phyloP scores from a whole-genome alignment of 768 basidiomycete genomes.

The Boletus pseudopeckii region DNA sequence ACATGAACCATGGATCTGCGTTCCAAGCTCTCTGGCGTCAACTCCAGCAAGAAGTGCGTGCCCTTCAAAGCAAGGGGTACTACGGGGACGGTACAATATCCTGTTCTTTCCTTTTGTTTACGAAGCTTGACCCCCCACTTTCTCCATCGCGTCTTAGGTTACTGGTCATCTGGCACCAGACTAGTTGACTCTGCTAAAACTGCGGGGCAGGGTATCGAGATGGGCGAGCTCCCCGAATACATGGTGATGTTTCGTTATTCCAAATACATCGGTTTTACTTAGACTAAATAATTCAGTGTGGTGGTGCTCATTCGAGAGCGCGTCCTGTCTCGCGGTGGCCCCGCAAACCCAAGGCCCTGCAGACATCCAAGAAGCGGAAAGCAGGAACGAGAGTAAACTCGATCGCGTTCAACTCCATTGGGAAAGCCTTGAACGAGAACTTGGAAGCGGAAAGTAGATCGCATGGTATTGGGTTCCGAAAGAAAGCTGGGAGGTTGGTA shows the following conservation, averaged over 20 bases:
- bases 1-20: conserved; percentile 75
- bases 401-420: conserved; percentile 56
- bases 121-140: conserved; percentile 5
- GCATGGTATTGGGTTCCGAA: conserved; percentile 64
- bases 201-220: conserved; percentile 46
- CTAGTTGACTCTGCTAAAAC: conserved; percentile 61
- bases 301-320: conserved; percentile 67
- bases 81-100: conserved; percentile 68
- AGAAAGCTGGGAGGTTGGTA: conserved; percentile 61
- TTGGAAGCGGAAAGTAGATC: conserved; percentile 35
- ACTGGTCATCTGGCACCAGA: conserved; percentile 77
- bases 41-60: conserved; percentile 61
- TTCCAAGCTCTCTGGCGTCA: conserved; percentile 76
- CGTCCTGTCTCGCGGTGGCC: conserved; percentile 49
- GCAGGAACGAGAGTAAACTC: conserved; percentile 66
- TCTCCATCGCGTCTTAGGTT: conserved; percentile 44
- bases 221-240: conserved; percentile 70
- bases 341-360: conserved; percentile 54
- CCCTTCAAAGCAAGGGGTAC: conserved; percentile 71
- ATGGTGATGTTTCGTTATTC: conserved; percentile 43
- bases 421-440: conserved; percentile 47
- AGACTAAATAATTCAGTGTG: conserved; percentile 50
- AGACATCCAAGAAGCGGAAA: conserved; percentile 67
- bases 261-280: neutral
- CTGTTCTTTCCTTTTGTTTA: neutral